Base-by-base conservation (phyloP, 2,329 filamentous ascomycete genomes). In the Bipolaris oryzae region DNA sequence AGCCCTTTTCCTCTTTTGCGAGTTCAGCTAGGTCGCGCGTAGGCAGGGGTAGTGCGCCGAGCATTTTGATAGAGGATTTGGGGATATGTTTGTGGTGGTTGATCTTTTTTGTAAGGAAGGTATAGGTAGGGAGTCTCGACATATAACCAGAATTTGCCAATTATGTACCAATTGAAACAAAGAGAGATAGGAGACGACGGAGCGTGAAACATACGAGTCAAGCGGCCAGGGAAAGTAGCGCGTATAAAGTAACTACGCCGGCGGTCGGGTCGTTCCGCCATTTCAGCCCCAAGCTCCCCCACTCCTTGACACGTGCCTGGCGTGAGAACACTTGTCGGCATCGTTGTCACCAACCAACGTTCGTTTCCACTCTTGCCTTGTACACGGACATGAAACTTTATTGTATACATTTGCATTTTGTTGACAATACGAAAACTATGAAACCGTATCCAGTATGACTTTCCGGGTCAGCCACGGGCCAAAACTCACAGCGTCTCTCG, bases 1-100 rank as follows among this genome's bases (percentile, higher is more conserved):
- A 78, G 37, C 74, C 70, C 38, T 69, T 70, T 66, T 82, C 80
- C 57, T 80, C 73, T 50, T 68, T 65, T 16, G 72, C 73, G 53
- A 81, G 77, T 35, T 75, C 71, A 20, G 70, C 63, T 31, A 80
- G 74, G 37, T 77, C 74, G 55, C 65, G 66, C 3, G 74, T 65
- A 4, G 74, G 74, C n/a, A 66, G 69, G 61, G 67, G 72, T 52
- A 75, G 69, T 20, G 57, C 55, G 21, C 61, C 60, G 46, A 66
- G 63, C 61, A 61, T 63, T 23, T 57, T 57, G 59, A 31, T 13
- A 11, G 43, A 23, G 16, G 46, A 42, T 42, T 56, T 42, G 38
- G 39, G 33, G 42, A 38, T 3, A 50, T 37, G 15, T 42, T 21
- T 39, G 57, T 42, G 31, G 43, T 49, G 44, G 39, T 15, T 3